Base-by-base conservation (phyloP, 2,329 filamentous ascomycete species). In the Cephalotrichum gorgonifer region DNA sequence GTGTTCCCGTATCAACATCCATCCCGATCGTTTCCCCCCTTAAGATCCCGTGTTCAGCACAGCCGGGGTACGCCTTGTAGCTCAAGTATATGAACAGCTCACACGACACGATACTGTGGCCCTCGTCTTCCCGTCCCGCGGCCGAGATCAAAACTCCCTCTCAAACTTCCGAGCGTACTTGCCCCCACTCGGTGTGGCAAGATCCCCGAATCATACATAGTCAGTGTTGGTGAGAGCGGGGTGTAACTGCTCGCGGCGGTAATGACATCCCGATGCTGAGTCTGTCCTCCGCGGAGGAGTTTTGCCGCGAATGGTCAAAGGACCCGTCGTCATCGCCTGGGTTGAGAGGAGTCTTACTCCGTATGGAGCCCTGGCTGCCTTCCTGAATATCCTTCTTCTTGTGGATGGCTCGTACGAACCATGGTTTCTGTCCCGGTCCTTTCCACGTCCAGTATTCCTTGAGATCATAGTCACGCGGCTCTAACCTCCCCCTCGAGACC, bases 371-470 rank as follows among this genome's bases (percentile, higher is more conserved):
- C 28, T 35, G 17, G 22, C 22, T 41, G 20, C 17, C 35, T 26
- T 49, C 39, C 25, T 51, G 51, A 39, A 46, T 50, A 17, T 50
- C 47, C 27, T 47, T 43, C 3, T 49, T 46, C 28, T 48, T 51
- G 23, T 50, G 45, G 11, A 63, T 54, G 3, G 66, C 66, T 6
- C 71, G 66, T 35, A 75, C 59, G 50, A 74, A 68, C 67, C 72
- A 75, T 0, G 73, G 73, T 39, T 70, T 64, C 3, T 65, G 65
- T 3, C 73, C 73, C 1, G 63, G 61, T 3, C 71, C 70, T 53
- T 69, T 71, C 73, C 71, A 76, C 1, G 73, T 71, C 74, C 74
- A 78, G 55, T 76, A 76, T 50, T 77, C 73, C 53, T 77, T 77
- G 53, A 73, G 62, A 38, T 76, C 72, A 53, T 77, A 76, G 53